Conservation (phyloP, 768 basidiomycete genomes). For the Floccularia luteovirens region DNA sequence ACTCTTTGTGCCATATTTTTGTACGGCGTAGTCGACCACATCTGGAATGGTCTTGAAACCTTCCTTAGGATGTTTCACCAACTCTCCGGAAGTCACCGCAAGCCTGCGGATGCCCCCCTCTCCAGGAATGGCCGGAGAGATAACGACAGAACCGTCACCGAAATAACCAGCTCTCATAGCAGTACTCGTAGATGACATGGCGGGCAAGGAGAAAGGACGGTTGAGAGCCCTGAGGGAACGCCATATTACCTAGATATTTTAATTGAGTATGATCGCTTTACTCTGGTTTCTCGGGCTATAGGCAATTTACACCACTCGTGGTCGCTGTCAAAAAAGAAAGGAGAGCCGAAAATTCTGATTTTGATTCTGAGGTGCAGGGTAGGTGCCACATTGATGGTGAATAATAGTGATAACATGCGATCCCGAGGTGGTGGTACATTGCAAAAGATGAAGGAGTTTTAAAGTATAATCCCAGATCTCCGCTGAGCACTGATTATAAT, state of each 20-base stretch:
- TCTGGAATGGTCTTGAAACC: slow-evolving; percentile 82
- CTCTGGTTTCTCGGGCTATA: no score
- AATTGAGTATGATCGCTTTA: no score
- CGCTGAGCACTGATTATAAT: no score
- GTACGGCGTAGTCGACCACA: slow-evolving; percentile 64
- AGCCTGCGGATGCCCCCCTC: slow-evolving; percentile 54
- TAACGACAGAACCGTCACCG: slow-evolving; percentile 59
- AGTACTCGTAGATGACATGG: slow-evolving; percentile 25
- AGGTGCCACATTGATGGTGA: no score
- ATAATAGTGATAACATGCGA: no score
- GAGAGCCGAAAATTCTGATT: no score
- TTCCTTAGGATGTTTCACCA: slow-evolving; percentile 59
- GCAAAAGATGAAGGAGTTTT: no score
- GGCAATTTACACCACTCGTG: no score
- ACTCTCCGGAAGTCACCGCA: slow-evolving; percentile 42
- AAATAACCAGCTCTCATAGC: slow-evolving; percentile 35
- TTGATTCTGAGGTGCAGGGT: no score
- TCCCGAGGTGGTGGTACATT: no score
- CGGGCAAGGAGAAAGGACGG: slow-evolving; percentile 1
- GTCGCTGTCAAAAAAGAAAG: no score
- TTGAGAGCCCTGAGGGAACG: background rate
- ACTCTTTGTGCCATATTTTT: slow-evolving; percentile 65
- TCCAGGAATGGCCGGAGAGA: slow-evolving; percentile 32
- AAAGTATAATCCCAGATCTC: no score
- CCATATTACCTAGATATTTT: background rate